These are phyloP conservation scores for Coemansia sp. DNA, from an alignment of 192 early-diverging fungal species.

Conservation along the genomic window DNA sequence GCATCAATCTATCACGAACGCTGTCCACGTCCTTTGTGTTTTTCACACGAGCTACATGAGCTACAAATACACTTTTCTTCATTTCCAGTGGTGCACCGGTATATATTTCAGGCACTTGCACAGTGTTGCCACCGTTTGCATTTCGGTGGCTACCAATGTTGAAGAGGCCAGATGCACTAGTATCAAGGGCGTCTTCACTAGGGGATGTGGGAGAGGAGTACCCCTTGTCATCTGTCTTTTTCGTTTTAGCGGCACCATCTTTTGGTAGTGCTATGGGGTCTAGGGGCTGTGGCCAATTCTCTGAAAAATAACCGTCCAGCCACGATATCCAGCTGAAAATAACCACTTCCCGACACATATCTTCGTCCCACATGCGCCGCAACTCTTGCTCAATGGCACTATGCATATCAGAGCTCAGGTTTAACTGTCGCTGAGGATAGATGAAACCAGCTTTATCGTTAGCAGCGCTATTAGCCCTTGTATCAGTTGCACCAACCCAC, in stretches of 20 bases:
- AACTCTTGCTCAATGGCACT: constrained; percentile 15
- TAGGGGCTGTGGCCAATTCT: constrained; percentile 32
- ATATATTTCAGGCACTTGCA: constrained; percentile 45
- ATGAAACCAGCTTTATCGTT: constrained; percentile 17
- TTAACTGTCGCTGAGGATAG: constrained; percentile 22
- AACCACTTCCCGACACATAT: constrained; percentile 33
- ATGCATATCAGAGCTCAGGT: constrained; percentile 21
- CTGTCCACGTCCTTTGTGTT: constrained; percentile 56
- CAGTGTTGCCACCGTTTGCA: background rate
- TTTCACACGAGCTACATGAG: constrained; percentile 63
- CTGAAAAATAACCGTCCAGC: constrained; percentile 33
- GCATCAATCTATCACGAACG: constrained; percentile 48
- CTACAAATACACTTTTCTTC: constrained; percentile 82
- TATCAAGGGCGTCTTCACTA: background rate
- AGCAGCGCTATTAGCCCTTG: background rate
- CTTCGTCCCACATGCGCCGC: constrained; percentile 20
- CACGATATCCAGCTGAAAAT: constrained; percentile 45
- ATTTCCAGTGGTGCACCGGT: constrained; percentile 62
- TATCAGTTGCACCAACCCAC: constrained; percentile 33
- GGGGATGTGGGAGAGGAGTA: too few species aligned
- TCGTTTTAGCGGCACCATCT: constrained; percentile 10
- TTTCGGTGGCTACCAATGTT: too few species aligned
- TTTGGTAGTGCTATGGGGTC: constrained; percentile 34
- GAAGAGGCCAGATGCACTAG: background rate
- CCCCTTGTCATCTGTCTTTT: too few species aligned